phyloP scores from a whole-genome alignment of 2,329 filamentous ascomycete species.

The Fusarium setosum region DNA sequence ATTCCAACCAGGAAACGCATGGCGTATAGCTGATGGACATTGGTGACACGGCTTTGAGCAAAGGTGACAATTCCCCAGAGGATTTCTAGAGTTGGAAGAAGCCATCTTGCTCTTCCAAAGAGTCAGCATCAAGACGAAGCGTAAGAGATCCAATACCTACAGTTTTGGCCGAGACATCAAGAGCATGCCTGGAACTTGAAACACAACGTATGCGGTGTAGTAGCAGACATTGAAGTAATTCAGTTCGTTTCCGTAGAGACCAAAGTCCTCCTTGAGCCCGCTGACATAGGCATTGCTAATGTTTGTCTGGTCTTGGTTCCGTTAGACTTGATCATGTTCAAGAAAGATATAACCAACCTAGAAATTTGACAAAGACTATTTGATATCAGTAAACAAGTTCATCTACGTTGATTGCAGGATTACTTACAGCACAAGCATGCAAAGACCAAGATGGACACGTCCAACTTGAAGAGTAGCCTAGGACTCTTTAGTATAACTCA shows the following conservation, averaged over 20 bases:
- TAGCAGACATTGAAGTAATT: slow-evolving; percentile 38
- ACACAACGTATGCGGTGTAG: slow-evolving; percentile 27
- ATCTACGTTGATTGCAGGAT: not conserved
- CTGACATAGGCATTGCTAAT: slow-evolving; percentile 51
- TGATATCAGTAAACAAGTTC: not conserved
- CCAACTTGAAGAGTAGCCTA: not conserved
- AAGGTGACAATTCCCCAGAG: not conserved
- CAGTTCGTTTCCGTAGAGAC: slow-evolving; percentile 47
- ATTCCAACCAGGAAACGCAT: not conserved
- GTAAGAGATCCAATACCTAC: not conserved
- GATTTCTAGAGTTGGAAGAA: not conserved
- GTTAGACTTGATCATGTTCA: not conserved
- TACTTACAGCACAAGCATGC: not conserved
- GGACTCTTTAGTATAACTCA: not conserved
- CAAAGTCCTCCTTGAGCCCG: slow-evolving; percentile 49
- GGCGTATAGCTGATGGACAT: not conserved
- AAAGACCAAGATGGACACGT: not conserved
- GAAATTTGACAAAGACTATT: not conserved
- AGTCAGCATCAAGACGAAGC: not conserved
- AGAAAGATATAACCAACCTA: not conserved
- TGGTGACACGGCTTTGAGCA: not conserved
- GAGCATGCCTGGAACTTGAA: slow-evolving; percentile 27
- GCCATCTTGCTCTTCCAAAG: not conserved
- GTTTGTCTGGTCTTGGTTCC: slow-evolving; percentile 36
- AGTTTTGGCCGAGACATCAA: slow-evolving; percentile 32